Conservation (phyloP, 2,329 filamentous ascomycete genomes). For the Colletotrichum incanum region DNA sequence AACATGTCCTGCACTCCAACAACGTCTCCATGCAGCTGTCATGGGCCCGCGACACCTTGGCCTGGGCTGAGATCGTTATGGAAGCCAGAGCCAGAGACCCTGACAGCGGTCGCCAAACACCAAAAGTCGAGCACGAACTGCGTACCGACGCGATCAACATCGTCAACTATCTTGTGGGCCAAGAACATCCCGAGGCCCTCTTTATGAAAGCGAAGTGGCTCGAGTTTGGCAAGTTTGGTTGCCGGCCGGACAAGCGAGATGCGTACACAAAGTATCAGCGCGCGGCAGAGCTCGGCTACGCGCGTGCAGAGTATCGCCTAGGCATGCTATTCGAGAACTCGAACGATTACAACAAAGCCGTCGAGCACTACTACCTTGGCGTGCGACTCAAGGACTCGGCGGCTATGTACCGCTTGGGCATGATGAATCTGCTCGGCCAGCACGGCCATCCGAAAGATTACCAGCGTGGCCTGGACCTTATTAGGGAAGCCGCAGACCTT, state of each 20-base stretch:
- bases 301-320: slow-evolving; percentile 94
- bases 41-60: slow-evolving; percentile 94
- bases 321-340: slow-evolving; percentile 98
- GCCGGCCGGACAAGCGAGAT: slow-evolving; percentile 92
- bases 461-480: slow-evolving; percentile 82
- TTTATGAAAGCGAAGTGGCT: slow-evolving; percentile 98
- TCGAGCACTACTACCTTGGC: slow-evolving; percentile 90
- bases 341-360: slow-evolving; percentile 91
- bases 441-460: slow-evolving; percentile 91
- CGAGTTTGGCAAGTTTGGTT: slow-evolving; percentile 96
- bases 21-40: slow-evolving; percentile 97
- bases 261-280: slow-evolving; percentile 89
- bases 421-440: slow-evolving; percentile 97
- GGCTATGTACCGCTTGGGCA: slow-evolving; percentile 87
- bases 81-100: slow-evolving; percentile 83
- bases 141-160: slow-evolving; percentile 92
- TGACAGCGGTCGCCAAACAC: slow-evolving; percentile 70
- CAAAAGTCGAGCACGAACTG: slow-evolving; percentile 89
- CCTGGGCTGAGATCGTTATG: slow-evolving; percentile 87
- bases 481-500: slow-evolving; percentile 85
- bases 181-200: slow-evolving; percentile 92
- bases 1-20: slow-evolving; percentile 90
- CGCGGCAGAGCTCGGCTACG: slow-evolving; percentile 89
- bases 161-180: slow-evolving; percentile 88
- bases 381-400: slow-evolving; percentile 88